A percentile compares a stretch with the other conserved stretches of the same genome.
Conservation (phyloP, 73 alveolate species). For the Paramecium bursaria region DNA sequence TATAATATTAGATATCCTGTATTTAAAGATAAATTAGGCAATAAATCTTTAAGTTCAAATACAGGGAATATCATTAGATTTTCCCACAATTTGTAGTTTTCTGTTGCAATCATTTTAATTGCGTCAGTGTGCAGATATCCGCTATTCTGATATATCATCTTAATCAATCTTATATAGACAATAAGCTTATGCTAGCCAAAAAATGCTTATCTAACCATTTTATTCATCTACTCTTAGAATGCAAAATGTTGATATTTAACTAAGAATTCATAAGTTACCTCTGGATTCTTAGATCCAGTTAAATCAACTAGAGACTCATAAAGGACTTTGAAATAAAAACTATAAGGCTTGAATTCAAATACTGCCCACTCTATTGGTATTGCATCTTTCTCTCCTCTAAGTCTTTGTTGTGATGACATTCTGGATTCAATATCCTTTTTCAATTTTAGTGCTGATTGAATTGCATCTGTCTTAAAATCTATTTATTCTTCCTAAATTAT, state of each 20-base stretch:
- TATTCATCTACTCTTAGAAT: conserved; percentile 50
- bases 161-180: conserved; percentile 47
- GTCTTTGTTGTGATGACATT: background rate
- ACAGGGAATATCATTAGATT: background rate
- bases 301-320: conserved; percentile 27
- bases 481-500: too few relatives aligned
- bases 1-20: background rate
- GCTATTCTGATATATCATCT: conserved; percentile 6
- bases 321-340: conserved; percentile 19
- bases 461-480: conserved; percentile 55
- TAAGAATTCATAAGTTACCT: conserved; percentile 52
- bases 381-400: background rate
- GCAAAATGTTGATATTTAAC: conserved; percentile 59
- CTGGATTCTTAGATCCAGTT: conserved; percentile 50
- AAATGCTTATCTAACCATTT: conserved; percentile 51
- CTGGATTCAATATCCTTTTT: conserved; percentile 28
- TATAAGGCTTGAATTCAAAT: conserved; percentile 7
- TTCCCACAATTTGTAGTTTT: conserved; percentile 35
- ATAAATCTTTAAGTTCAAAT: background rate
- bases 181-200: conserved; percentile 67
- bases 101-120: background rate
- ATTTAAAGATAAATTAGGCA: background rate
- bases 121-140: conserved; percentile 41
- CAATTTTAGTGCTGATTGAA: conserved; percentile 11
- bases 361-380: conserved; percentile 49